A percentile compares a stretch with the other conserved stretches of the same genome.
Evolutionary conservation across 2,329 filamentous ascomycete species (phyloP).

Genomic region (Aspergillus texensis): DNA sequence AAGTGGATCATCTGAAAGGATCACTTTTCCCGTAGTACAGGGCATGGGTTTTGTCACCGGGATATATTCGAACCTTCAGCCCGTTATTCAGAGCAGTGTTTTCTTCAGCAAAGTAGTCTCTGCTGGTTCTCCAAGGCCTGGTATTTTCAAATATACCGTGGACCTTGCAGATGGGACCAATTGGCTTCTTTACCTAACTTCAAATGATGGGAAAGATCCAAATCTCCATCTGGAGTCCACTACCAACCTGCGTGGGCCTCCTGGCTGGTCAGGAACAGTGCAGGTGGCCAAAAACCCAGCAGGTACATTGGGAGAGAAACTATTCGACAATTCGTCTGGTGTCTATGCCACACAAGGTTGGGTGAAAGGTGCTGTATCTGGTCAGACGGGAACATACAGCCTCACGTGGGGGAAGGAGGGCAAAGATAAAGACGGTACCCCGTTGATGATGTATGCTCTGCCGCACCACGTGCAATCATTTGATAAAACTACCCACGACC

Average conservation of each 20-base stretch:
- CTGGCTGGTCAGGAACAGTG: conserved; percentile 73
- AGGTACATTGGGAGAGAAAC: conserved; percentile 59
- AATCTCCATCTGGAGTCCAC: conserved; percentile 70
- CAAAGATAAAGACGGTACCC: conserved; percentile 53
- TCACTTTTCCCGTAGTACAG: conserved; percentile 83
- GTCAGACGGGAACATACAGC: conserved; percentile 68
- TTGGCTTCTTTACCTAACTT: conserved; percentile 81
- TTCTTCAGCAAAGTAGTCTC: conserved; percentile 69
- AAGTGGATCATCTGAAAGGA: conserved; percentile 56
- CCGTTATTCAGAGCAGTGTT: conserved; percentile 72
- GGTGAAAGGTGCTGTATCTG: conserved; percentile 63
- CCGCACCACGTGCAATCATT: conserved; percentile 85
- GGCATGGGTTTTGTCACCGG: conserved; percentile 88
- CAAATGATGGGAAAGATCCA: conserved; percentile 61
- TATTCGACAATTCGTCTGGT: conserved; percentile 77
- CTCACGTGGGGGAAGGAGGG: conserved; percentile 76
- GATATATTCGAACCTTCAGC: conserved; percentile 70
- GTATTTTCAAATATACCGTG: conserved; percentile 75
- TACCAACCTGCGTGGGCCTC: conserved; percentile 64
- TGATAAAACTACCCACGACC: conserved; percentile 56
- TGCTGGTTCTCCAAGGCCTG: conserved; percentile 58
- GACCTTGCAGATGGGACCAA: conserved; percentile 69
- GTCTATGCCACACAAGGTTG: conserved; percentile 69
- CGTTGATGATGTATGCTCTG: conserved; percentile 81
- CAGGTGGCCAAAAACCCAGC: conserved; percentile 79